Conservation (phyloP, 805 yeast genomes). For the Ogataea nonfermentans region DNA sequence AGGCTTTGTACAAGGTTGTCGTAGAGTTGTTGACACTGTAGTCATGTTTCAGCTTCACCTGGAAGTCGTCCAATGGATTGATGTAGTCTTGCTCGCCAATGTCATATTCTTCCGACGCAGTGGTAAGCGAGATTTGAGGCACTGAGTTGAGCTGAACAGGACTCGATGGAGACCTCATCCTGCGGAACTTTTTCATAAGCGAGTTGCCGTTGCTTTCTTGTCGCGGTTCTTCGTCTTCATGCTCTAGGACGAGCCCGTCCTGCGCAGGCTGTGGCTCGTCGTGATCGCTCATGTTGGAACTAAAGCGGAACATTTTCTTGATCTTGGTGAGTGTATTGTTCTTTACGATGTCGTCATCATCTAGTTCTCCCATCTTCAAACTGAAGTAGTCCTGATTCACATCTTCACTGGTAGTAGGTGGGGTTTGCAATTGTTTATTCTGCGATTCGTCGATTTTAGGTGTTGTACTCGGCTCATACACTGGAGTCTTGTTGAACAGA, state of each 20-base stretch:
- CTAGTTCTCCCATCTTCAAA: conserved; percentile 6
- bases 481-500: conserved; percentile 29
- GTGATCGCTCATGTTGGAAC: conserved; percentile 15
- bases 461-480: conserved; percentile 14
- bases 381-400: conserved; percentile 17
- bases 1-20: conserved; percentile 17
- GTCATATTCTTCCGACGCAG: conserved; percentile 25
- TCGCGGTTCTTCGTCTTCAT: conserved; percentile 11
- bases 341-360: conserved; percentile 15
- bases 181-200: conserved; percentile 33
- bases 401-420: conserved; percentile 19
- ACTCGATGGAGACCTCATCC: conserved; percentile 36
- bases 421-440: conserved; percentile 20
- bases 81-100: conserved; percentile 26
- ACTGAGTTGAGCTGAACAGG: conserved; percentile 19
- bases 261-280: conserved; percentile 13
- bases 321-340: conserved; percentile 28
- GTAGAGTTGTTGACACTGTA: conserved; percentile 33
- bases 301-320: conserved; percentile 30
- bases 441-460: conserved; percentile 24
- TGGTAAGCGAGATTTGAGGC: conserved; percentile 7
- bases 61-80: conserved; percentile 26
- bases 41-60: conserved; percentile 33
- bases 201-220: conserved; percentile 23
- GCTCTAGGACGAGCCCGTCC: conserved; percentile 4